Evolutionary conservation across 2,329 filamentous ascomycete genomes (phyloP).

Genomic region (Alternaria gaisen): DNA sequence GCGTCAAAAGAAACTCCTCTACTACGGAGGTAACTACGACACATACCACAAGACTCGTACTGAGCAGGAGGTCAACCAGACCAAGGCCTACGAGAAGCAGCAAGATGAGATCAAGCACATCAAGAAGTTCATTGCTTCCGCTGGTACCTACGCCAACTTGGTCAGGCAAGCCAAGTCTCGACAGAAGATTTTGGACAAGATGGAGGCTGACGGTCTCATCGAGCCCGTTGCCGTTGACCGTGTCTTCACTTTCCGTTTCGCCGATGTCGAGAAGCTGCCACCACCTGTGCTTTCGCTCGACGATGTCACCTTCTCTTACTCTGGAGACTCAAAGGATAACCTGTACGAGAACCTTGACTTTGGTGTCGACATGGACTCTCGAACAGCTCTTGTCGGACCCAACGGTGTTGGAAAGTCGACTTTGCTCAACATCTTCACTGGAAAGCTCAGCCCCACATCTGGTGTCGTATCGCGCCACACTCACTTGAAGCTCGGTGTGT

Average conservation of each 20-base stretch:
- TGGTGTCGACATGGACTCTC: constrained; percentile 99
- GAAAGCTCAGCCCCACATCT: constrained; percentile 84
- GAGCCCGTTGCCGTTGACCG: constrained; percentile 85
- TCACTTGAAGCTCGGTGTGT: constrained; percentile 97
- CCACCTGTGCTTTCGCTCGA: constrained; percentile 96
- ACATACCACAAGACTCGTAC: constrained; percentile 90
- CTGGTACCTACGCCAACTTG: constrained; percentile 99
- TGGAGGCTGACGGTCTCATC: constrained; percentile 99
- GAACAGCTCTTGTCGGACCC: constrained; percentile 94
- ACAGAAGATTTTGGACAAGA: constrained; percentile 99
- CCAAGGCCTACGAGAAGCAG: constrained; percentile 98
- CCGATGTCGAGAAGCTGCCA: constrained; percentile 98
- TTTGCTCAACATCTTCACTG: constrained; percentile 93
- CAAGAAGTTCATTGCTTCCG: constrained; percentile 99
- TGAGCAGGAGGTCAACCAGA: constrained; percentile 97
- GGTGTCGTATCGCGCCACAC: constrained; percentile 91
- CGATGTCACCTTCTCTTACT: constrained; percentile 98
- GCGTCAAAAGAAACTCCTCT: constrained; percentile 85
- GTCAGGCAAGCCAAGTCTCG: constrained; percentile 98
- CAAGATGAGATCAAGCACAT: constrained; percentile 99
- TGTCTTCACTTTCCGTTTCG: constrained; percentile 97
- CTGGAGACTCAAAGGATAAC: constrained; percentile 85
- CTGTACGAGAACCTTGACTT: constrained; percentile 97
- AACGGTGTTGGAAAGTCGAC: constrained; percentile 99
- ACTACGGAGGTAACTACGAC: constrained; percentile 99